Conservation (phyloP, 2,329 filamentous ascomycete species). For the Aspergillus brunneoviolaceus region DNA sequence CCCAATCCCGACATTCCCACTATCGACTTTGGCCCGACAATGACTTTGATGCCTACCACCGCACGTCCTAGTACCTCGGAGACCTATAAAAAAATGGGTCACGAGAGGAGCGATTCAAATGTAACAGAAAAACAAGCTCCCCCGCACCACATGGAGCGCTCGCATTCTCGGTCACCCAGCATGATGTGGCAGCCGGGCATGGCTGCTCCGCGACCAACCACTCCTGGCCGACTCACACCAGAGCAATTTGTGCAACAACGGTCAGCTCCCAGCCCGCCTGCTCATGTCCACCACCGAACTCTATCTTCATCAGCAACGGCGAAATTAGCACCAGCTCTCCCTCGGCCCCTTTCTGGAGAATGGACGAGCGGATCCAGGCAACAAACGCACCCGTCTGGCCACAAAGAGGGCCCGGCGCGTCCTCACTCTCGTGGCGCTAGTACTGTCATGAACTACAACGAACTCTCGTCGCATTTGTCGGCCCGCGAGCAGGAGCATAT, state of each 20-base stretch:
- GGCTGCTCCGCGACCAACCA: conserved; percentile 47
- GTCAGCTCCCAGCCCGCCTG: conserved; percentile 57
- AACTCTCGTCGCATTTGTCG: conserved; percentile 64
- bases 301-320: conserved; percentile 46
- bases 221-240: conserved; percentile 62
- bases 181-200: conserved; percentile 80
- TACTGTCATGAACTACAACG: conserved; percentile 50
- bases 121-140: conserved; percentile 31
- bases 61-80: conserved; percentile 58
- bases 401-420: conserved; percentile 25
- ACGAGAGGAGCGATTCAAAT: conserved; percentile 35
- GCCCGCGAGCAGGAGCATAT: conserved; percentile 86
- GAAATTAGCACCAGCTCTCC: conserved; percentile 34
- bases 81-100: conserved; percentile 44
- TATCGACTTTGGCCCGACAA: conserved; percentile 83
- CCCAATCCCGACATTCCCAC: conserved; percentile 62
- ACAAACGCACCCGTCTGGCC: conserved; percentile 34
- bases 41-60: conserved; percentile 62
- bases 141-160: conserved; percentile 28
- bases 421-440: conserved; percentile 59
- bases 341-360: conserved; percentile 40
- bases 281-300: conserved; percentile 61
- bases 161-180: conserved; percentile 41
- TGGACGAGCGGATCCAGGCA: conserved; percentile 36
- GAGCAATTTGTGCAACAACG: conserved; percentile 84